A percentile compares a stretch with the other conserved stretches of the same genome.
Evolutionary conservation across 208 protist species (phyloP).

Genomic region (Phytomonas serpens): DNA sequence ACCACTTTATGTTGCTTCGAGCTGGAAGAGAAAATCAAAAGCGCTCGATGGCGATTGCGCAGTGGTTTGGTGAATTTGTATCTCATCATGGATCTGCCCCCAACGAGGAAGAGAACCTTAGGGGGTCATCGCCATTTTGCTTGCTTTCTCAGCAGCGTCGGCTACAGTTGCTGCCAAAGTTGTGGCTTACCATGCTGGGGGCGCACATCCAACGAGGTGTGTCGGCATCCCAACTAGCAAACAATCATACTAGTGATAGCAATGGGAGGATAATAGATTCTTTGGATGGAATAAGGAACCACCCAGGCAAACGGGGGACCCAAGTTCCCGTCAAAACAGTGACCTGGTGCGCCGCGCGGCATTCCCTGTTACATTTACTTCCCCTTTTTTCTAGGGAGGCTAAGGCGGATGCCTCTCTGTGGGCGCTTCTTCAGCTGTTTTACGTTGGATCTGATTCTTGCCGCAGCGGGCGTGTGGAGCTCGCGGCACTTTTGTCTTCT

Average conservation of each 20-base stretch:
- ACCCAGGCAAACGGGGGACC: background rate
- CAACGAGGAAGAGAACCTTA: background rate
- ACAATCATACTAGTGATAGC: background rate
- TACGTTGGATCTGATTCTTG: background rate
- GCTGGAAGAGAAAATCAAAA: conserved; percentile 1
- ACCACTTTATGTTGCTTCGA: background rate
- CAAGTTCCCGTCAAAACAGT: background rate
- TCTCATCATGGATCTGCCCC: background rate
- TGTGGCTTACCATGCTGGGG: conserved; percentile 55
- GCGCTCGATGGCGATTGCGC: background rate
- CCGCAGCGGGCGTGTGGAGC: background rate
- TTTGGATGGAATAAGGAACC: background rate
- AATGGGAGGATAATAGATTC: background rate
- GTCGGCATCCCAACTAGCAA: background rate
- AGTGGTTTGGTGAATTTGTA: conserved; percentile 4
- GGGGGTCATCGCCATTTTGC: background rate
- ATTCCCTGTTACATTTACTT: conserved; percentile 33
- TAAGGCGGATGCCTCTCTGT: conserved; percentile 21
- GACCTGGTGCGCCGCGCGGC: conserved; percentile 20
- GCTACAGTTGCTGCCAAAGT: conserved; percentile 55
- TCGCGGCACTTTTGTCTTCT: background rate
- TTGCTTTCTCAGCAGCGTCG: conserved; percentile 33
- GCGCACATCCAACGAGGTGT: conserved; percentile 14
- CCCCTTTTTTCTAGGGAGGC: conserved; percentile 35
- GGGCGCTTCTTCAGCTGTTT: conserved; percentile 18